Base-by-base conservation (phyloP, 768 basidiomycete species). In the Mycena belliarum region DNA sequence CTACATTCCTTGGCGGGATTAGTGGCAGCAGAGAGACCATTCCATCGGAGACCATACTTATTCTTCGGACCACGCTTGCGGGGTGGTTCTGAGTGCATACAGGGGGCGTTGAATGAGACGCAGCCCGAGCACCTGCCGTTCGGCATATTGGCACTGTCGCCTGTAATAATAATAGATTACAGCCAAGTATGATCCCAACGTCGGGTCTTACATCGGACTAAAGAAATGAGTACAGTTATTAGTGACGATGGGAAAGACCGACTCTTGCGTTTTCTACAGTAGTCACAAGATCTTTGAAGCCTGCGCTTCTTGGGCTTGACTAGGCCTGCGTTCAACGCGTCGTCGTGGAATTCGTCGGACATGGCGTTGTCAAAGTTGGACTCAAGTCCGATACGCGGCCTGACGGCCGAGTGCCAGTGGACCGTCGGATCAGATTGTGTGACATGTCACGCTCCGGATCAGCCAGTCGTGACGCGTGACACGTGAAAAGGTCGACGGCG, bases 111-210 rank as follows among this genome's bases (percentile, higher is more conserved):
- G 42, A 76, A 79, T 1, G 75, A 63, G 1, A 75, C 72, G 63
- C 86, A 88, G 60, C 85, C 86, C 0, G 84, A 77, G 64, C 86
- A 88, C 37, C 72, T 68, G 25, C 80, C 81, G 3, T 74, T 73
- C 6, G 79, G 79, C 78, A 79, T 82, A 54, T 77, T 80, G 20
- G 83, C 82, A 62, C 87, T 88, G 58, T 89, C 83, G 59, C 84
- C 84, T 84, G 18, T 54, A 43, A 51, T 14, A 52, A 35, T 37
- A n/a, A n/a, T n/a, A n/a, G n/a, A n/a, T n/a, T n/a, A n/a, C n/a
- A n/a, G n/a, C 59, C 18, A 23, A 38, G 47, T 35, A 4, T 15
- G 12, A 14, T 35, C 16, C 12, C 7, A 35, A 15, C 7, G 18
- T 44, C 2, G 46, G 2, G 33, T 8, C 68, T 57, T 67, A 79